A percentile compares a stretch with the other conserved stretches of the same genome.
Evolutionary conservation across 345 rosid genomes (phyloP).

Genomic region (Angophora floribunda): DNA sequence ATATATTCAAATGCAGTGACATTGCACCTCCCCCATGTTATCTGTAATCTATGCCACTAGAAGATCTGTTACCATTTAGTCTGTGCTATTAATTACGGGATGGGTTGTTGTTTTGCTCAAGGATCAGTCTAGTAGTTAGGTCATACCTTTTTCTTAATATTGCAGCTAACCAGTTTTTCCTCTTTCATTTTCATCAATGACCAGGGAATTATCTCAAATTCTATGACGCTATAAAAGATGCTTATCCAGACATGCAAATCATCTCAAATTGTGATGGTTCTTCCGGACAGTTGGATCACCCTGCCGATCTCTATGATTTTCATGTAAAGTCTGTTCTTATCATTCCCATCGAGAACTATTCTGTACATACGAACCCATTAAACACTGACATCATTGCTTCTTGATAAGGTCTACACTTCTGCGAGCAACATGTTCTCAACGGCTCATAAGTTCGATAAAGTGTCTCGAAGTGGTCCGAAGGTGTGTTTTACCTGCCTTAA

Average conservation of each 20-base stretch:
- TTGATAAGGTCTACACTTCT: slow-evolving; percentile 57
- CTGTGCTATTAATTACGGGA: background rate
- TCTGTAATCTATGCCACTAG: background rate
- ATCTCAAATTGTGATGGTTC: slow-evolving; percentile 97
- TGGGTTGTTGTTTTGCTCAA: background rate
- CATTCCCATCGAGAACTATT: background rate
- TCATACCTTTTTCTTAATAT: background rate
- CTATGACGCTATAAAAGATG: slow-evolving; percentile 59
- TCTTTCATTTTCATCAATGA: background rate
- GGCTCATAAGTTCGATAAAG: slow-evolving; percentile 48
- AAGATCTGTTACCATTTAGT: background rate
- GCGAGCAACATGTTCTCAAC: slow-evolving; percentile 61
- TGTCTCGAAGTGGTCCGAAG: slow-evolving; percentile 82
- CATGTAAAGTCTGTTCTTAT: slow-evolving; percentile 34
- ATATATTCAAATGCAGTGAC: background rate
- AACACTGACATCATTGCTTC: background rate
- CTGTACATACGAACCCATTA: background rate
- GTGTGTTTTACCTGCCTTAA: slow-evolving; percentile 7
- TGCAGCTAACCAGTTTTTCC: background rate
- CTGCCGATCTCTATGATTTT: slow-evolving; percentile 79
- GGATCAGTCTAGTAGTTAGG: background rate
- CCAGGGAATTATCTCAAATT: slow-evolving; percentile 90
- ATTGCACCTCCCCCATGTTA: background rate
- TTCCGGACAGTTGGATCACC: slow-evolving; percentile 65
- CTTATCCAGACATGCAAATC: slow-evolving; percentile 80